phyloP scores from a whole-genome alignment of 2,329 filamentous ascomycete species.

The Chaetomiaceae sp. region DNA sequence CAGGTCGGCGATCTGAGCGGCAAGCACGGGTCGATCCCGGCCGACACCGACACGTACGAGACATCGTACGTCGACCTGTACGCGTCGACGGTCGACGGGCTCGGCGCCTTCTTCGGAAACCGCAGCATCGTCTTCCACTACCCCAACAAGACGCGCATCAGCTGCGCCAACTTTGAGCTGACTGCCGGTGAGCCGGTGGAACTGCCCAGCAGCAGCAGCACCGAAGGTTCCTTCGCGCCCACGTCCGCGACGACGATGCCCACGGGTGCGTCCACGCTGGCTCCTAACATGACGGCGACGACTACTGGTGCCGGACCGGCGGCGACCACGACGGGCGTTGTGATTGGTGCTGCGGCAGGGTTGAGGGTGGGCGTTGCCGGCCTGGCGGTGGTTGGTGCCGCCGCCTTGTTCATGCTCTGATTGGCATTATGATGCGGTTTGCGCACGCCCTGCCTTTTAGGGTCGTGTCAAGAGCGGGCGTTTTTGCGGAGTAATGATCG shows the following conservation, averaged over 20 bases:
- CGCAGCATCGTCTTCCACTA: conserved; percentile 62
- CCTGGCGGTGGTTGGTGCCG: conserved; percentile 23
- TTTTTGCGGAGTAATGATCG: not conserved
- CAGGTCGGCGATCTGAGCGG: conserved; percentile 73
- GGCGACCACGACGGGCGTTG: not conserved
- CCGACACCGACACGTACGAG: conserved; percentile 43
- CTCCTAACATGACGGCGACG: no score
- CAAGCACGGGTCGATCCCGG: conserved; percentile 60
- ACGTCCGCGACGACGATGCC: not conserved
- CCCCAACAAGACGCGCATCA: conserved; percentile 59
- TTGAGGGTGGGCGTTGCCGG: conserved; percentile 13
- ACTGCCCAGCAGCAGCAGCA: not conserved
- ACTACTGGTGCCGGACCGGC: no score
- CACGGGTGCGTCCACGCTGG: no score
- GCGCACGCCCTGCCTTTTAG: no score
- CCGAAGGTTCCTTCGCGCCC: not conserved
- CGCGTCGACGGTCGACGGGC: conserved; percentile 48
- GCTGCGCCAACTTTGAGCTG: conserved; percentile 58
- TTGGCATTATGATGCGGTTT: no score
- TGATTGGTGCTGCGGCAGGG: conserved; percentile 15
- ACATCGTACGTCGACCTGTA: conserved; percentile 53
- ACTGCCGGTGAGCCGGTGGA: conserved; percentile 23
- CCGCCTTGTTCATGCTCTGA: conserved; percentile 24
- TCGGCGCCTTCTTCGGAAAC: conserved; percentile 59
- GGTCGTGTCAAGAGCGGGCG: no score